Percentiles rank a stretch among this genome's conserved stretches.
Evolutionary conservation across 345 rosid species (phyloP).

Genomic region (Passiflora organensis): DNA sequence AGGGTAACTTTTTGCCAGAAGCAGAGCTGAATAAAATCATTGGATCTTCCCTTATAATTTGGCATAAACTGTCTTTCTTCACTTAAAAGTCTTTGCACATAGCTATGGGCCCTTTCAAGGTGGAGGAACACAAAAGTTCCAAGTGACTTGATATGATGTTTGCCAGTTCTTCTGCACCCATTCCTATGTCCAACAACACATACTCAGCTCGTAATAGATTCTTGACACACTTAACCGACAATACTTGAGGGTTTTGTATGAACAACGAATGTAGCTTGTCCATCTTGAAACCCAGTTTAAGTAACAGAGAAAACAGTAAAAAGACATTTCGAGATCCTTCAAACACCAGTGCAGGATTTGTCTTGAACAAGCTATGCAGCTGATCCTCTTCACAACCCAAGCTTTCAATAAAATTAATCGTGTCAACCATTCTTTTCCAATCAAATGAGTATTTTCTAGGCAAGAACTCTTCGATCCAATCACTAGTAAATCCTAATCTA

Average conservation of each 20-base stretch:
- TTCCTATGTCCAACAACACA: conserved; percentile 47
- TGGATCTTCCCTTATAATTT: conserved; percentile 55
- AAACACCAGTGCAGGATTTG: conserved; percentile 47
- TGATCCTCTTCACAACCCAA: conserved; percentile 51
- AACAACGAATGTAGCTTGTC: conserved; percentile 41
- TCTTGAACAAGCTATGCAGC: conserved; percentile 36
- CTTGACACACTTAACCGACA: conserved; percentile 39
- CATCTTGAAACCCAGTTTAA: conserved; percentile 53
- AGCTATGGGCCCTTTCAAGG: conserved; percentile 51
- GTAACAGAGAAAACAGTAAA: conserved; percentile 52
- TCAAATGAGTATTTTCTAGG: conserved; percentile 35
- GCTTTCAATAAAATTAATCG: conserved; percentile 56
- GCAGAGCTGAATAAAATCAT: conserved; percentile 49
- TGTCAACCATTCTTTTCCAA: conserved; percentile 59
- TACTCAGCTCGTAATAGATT: conserved; percentile 46
- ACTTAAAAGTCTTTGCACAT: conserved; percentile 41
- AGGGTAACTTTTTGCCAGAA: conserved; percentile 25
- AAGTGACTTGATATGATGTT: conserved; percentile 31
- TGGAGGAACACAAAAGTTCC: conserved; percentile 42
- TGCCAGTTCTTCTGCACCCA: conserved; percentile 45
- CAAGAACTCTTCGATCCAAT: conserved; percentile 42
- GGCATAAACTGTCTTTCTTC: conserved; percentile 35
- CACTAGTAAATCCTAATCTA: conserved; percentile 41
- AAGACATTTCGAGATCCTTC: conserved; percentile 60
- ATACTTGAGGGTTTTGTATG: conserved; percentile 43